phyloP scores from a whole-genome alignment of 306 rosid genomes.

The Citrullus amarus region DNA sequence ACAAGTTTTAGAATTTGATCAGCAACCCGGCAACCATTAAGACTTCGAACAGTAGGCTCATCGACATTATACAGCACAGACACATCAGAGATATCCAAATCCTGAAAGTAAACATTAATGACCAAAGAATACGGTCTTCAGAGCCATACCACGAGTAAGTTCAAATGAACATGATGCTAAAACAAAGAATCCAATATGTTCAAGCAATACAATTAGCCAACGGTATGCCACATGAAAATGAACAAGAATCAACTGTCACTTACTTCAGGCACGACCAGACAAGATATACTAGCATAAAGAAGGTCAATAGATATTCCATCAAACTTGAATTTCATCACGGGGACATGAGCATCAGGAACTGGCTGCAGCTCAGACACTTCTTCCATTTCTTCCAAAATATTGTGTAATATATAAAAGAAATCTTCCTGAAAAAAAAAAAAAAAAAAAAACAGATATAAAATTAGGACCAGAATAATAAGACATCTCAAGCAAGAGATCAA shows the following conservation, averaged over 20 bases:
- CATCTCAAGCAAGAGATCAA: background rate
- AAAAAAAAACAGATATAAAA: background rate
- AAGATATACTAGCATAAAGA: conserved; percentile 86
- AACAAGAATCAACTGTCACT: conserved; percentile 17
- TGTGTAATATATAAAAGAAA: conserved; percentile 65
- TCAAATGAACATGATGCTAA: background rate
- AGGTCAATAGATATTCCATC: conserved; percentile 88
- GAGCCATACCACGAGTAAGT: background rate
- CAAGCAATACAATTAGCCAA: background rate
- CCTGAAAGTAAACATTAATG: conserved; percentile 34
- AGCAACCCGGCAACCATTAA: conserved; percentile 95
- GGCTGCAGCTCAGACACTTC: conserved; percentile 93
- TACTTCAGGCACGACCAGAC: conserved; percentile 87
- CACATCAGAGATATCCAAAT: conserved; percentile 69
- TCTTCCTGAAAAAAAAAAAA: conserved; percentile 52
- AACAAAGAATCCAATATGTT: background rate
- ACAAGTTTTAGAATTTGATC: conserved; percentile 98
- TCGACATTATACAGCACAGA: conserved; percentile 67
- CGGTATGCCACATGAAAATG: background rate
- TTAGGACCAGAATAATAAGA: background rate
- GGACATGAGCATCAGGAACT: conserved; percentile 92
- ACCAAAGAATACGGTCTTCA: background rate
- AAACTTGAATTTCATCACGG: conserved; percentile 96
- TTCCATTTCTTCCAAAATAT: conserved; percentile 66
- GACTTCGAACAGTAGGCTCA: conserved; percentile 88